A percentile compares a stretch with the other conserved stretches of the same genome.
Conservation (phyloP, 1,139 yeast genomes). For the Saccharomyces hybrid region DNA sequence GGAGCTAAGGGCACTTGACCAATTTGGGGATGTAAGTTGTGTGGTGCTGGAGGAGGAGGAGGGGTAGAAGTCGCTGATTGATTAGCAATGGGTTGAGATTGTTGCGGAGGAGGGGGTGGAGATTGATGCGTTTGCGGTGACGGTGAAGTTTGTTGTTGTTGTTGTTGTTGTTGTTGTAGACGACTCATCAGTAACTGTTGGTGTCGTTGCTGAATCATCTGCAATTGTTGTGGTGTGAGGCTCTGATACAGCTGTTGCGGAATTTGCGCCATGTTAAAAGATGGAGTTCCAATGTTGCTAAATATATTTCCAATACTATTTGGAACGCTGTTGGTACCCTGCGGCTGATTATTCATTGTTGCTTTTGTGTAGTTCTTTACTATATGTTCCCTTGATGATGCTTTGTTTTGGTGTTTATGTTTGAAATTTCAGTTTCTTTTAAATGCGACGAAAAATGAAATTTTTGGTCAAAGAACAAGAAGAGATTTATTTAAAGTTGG, state of each 20-base stretch:
- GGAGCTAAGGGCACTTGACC: slow-evolving; percentile 28
- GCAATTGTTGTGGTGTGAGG: slow-evolving; percentile 31
- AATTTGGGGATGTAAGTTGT: slow-evolving; percentile 31
- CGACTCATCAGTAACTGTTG: slow-evolving; percentile 27
- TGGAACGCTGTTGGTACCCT: slow-evolving; percentile 1
- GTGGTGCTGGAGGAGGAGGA: slow-evolving; percentile 8
- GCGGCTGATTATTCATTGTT: slow-evolving; percentile 2
- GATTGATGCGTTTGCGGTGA: neutral
- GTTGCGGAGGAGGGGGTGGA: slow-evolving; percentile 7
- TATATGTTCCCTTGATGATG: slow-evolving; percentile 5
- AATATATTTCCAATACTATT: slow-evolving; percentile 13
- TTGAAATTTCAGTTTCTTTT: neutral
- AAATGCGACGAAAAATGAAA: neutral
- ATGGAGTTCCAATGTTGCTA: slow-evolving; percentile 32
- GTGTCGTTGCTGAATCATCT: slow-evolving; percentile 33
- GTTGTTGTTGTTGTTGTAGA: slow-evolving; percentile 23
- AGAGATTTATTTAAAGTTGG: neutral
- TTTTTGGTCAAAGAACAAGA: neutral
- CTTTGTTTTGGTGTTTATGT: slow-evolving; percentile 3
- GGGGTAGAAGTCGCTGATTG: slow-evolving; percentile 16
- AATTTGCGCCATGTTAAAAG: slow-evolving; percentile 30
- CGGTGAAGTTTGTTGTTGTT: slow-evolving; percentile 10
- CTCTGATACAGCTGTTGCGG: slow-evolving; percentile 30
- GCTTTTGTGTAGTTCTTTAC: slow-evolving; percentile 1
- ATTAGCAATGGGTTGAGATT: slow-evolving; percentile 11